Evolutionary conservation across 129 eudicot genomes (phyloP), one percentile per base, ranked within the genome.

Genomic region (Kitagawia praeruptora): DNA sequence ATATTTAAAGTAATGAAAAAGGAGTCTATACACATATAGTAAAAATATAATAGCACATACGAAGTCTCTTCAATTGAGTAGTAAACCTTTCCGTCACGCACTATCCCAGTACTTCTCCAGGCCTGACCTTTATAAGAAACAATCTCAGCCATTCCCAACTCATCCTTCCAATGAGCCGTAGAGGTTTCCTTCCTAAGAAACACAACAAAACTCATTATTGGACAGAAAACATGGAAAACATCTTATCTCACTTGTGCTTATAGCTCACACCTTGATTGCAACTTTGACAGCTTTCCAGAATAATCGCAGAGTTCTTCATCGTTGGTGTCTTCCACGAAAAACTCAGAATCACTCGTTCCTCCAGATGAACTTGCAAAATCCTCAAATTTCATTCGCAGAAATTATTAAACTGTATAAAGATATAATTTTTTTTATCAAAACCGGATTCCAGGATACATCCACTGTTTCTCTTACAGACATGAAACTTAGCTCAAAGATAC

Each of bases 71-170:
- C 97, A 45, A 91, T 83, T 4, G 84, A 85, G 86, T 78, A 81
- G 85, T 82, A 89, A 18, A 84, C 54, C 77, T 87, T 93, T 31
- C 93, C 95, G 46, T 74, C 78, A 42, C 96, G 93, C 44, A 78
- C 78, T 79, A 93, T 87, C 81, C 98, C 98, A 49, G 90, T 91
- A 47, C 97, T 82, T 9, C 78, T 88, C 93, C 89, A 88, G 88
- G 87, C 34, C 71, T 80, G 63, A 23, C 97, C 93, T 81, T 89
- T 91, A 58, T 77, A 83, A 80, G 82, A 85, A 77, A 93, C 58
- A 83, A 93, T 81, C 81, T 93, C 96, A 47, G 97, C 89, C 89
- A 91, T 85, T 81, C 92, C 93, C 86, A 91, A 61, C 51, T 84
- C 89, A 81, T 89, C 89, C 19, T 83, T 85, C 98, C 98, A 93